Evolutionary conservation across 1,284 basidiomycete genomes (phyloP), one percentile per base, ranked within the genome.

Genomic region (Malassezia caprae): DNA sequence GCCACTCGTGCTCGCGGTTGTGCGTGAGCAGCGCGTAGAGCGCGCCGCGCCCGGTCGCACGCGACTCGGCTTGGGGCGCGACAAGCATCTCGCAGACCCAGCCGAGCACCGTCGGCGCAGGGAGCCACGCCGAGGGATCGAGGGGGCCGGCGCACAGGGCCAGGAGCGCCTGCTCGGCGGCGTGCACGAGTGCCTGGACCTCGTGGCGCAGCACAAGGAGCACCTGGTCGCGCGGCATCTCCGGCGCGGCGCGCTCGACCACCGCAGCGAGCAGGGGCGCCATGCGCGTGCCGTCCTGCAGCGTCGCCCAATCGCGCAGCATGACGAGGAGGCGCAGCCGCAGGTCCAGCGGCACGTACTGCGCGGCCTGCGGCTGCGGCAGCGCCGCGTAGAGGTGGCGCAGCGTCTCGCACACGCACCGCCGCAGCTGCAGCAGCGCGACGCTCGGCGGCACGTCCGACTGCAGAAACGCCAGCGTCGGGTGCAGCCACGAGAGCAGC

Each of bases 231-330:
- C 63, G 61, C 11, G 62, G 54, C 41, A 77, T 76, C 24, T 79
- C 77, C 3, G 23, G 15, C 28, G 74, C 67, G 53, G 77, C 77
- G 23, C 73, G 73, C 28, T 77, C 81, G 0, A 82, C 82, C 0
- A 84, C 84, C 8, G 82, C 80, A 58, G 82, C 82, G 61, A 89
- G 82, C 80, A 89, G 89, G 48, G 81, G 75, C 24, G 84, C 81
- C 44, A 87, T 78, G 48, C 87, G 78, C 58, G 87, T 1, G 83
- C 81, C 64, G 88, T 82, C 44, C 83, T 81, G 7, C 87, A 80
- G 63, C 87, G 32, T 84, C 73, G 90, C 93, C 91, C 91, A 96
- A 64, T 93, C 90, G 73, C 90, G 87, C 67, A 90, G 91, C 39
- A 90, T 78, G 42, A 85, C 82, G 76, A 88, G 94, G 47, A 96